Evolutionary conservation across 2,329 filamentous ascomycete genomes (phyloP), one percentile per base, ranked within the genome.

Genomic region (Colletotrichum eleusines): DNA sequence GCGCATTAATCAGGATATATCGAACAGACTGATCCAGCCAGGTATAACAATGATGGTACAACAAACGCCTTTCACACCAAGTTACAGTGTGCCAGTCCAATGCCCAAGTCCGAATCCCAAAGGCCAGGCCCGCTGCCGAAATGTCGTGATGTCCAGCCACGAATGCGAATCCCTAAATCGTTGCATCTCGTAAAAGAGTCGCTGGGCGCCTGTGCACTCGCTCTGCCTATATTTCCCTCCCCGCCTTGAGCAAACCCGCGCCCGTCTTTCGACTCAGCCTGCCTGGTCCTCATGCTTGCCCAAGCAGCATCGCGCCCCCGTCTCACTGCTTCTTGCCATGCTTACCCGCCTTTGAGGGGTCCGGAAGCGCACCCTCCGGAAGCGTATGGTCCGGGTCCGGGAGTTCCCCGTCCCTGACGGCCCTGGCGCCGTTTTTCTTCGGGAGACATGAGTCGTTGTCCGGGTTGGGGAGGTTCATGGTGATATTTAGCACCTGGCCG

Each of bases 21-120:
- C 20, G 23, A 42, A 44, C 5, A 55, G 63, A 60, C 69, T 63
- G 64, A 63, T 63, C 69, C 59, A 69, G 69, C 64, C 69, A 63
- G 69, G 58, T 63, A 59, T 63, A 59, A 58, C 14, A 26, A 48
- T 31, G 50, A 40, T 35, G 20, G 1, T 8, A 7, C 60, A 33
- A 20, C 12, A 42, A 68, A 59, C 35, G 48, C 50, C 67, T 12
- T 16, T 26, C 1, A 33, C 9, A 12, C 18, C 31, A 28, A 26
- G 35, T 28, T 7, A 23, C 20, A 44, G 26, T 5, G 33, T 26
- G 38, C 28, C 58, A 33, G 55, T 44, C 14, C 40, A n/a, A n/a
- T n/a, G n/a, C n/a, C 31, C 44, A 51, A 38, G 28, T 14, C 44
- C 44, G 26, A 51, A 54, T 42, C 23, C 7, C 46, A 40, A 11